Evolutionary conservation across 768 basidiomycete genomes (phyloP), one percentile per base, ranked within the genome.

Genomic region (Sutorius australiensis): DNA sequence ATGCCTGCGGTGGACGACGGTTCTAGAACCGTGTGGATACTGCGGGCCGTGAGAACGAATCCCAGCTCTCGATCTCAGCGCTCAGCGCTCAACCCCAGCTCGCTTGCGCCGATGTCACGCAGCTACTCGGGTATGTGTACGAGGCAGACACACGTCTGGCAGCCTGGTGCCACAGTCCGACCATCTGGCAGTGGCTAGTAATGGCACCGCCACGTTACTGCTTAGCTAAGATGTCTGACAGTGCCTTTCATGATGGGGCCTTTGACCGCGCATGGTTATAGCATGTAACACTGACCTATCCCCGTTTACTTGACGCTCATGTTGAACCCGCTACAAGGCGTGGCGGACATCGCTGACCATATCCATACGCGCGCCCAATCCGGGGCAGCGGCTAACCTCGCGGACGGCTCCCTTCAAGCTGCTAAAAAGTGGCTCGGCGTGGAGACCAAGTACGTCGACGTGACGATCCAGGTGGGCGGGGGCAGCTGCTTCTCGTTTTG

Each of bases 371-470:
- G 48, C 14, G 17, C 46, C 5, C 48, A 40, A 16, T n/a, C 46
- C 0, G 27, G 27, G 14, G 17, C 54, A 6, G 32, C 46, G 13
- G 17, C 11, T 42, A 51, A 54, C 11, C 12, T 30, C 10, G 66
- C 69, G 36, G 73, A 75, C 37, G 61, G 57, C 6, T 53, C 67
- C 12, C 60, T 69, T 7, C 73, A 73, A 46, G 55, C 63, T 2
- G 55, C 73, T 17, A 62, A 67, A 12, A 48, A 67, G 33, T 67
- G 68, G 40, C 69, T 70, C 48, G 61, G 74, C 34, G 67, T 73
- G 6, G 54, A 59, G 8, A 72, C 72, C 31, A 73, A 75, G n/a
- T 82, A 77, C 56, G 77, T 83, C 17, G 84, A 87, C 63, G 63
- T 86, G 28, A 69, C 70, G 13, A 80, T 86, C 47, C 79, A 81